Evolutionary conservation across 108 stramenopile genomes (phyloP).

Genomic region (Craspedostauros australis): DNA sequence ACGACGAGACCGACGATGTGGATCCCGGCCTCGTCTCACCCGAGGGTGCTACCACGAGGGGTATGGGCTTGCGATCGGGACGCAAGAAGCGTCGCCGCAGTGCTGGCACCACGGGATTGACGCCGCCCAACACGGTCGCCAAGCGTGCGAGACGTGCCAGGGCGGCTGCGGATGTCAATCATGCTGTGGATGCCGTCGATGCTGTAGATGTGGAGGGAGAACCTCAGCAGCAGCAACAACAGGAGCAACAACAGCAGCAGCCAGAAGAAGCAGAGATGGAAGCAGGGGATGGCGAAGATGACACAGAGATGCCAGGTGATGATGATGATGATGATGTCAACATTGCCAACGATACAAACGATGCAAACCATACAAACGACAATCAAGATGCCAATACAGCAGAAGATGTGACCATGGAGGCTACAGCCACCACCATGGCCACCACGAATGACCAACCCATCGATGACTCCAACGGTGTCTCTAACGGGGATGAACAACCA

Average conservation of each 20-base stretch:
- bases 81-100: conserved; percentile 40
- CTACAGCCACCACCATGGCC: background rate
- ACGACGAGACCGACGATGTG: conserved; percentile 12
- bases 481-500: no score
- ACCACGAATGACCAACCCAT: no score
- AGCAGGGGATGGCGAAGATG: background rate
- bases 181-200: background rate
- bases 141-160: conserved; percentile 4
- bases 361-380: background rate
- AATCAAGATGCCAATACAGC: background rate
- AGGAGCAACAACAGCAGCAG: background rate
- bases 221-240: background rate
- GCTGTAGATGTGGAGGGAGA: background rate
- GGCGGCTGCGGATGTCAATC: background rate
- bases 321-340: background rate
- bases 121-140: conserved; percentile 11
- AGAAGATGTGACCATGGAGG: background rate
- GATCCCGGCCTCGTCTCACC: background rate
- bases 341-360: background rate
- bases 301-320: background rate
- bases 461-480: no score
- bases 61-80: conserved; percentile 41
- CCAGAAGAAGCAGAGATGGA: background rate
- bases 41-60: conserved; percentile 5
- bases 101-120: conserved; percentile 21